Evolutionary conservation across 768 basidiomycete species (phyloP).

Genomic region (Zangia roseola): DNA sequence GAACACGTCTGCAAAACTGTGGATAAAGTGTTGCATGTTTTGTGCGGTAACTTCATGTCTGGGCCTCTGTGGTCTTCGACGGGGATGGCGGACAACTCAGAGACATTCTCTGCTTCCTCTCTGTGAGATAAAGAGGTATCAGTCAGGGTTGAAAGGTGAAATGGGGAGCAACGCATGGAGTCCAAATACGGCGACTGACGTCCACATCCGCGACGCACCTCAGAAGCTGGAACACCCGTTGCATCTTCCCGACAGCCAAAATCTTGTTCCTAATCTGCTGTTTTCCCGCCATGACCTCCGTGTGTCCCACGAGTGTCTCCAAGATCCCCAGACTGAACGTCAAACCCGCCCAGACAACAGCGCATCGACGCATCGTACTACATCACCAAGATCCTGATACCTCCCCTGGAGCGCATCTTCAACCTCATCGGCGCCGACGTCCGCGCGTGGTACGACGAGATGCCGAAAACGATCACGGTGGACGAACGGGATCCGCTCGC

Average conservation of each 20-base stretch:
- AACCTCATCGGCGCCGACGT: constrained; percentile 89
- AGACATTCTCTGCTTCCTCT: constrained; percentile 77
- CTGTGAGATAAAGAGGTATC: constrained; percentile 36
- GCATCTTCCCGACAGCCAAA: constrained; percentile 88
- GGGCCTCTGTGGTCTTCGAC: constrained; percentile 40
- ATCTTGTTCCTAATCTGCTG: constrained; percentile 93
- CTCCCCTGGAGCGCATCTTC: constrained; percentile 88
- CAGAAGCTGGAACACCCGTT: constrained; percentile 83
- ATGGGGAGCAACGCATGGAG: no score
- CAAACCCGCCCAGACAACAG: constrained; percentile 44
- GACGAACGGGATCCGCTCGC: constrained; percentile 36
- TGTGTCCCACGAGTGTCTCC: no score
- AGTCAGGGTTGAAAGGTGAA: background rate
- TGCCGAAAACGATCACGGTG: constrained; percentile 61
- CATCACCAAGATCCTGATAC: constrained; percentile 82
- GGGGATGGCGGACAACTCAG: constrained; percentile 52
- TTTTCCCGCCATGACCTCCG: constrained; percentile 51
- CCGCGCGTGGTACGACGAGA: constrained; percentile 80
- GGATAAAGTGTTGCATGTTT: constrained; percentile 58
- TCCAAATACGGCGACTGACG: background rate
- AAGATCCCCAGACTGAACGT: no score
- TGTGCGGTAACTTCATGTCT: constrained; percentile 65
- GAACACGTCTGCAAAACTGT: constrained; percentile 75
- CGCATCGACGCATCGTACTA: constrained; percentile 89
- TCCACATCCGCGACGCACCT: constrained; percentile 51